Conservation (phyloP, 768 basidiomycete genomes). For the Auricularia cornea region DNA sequence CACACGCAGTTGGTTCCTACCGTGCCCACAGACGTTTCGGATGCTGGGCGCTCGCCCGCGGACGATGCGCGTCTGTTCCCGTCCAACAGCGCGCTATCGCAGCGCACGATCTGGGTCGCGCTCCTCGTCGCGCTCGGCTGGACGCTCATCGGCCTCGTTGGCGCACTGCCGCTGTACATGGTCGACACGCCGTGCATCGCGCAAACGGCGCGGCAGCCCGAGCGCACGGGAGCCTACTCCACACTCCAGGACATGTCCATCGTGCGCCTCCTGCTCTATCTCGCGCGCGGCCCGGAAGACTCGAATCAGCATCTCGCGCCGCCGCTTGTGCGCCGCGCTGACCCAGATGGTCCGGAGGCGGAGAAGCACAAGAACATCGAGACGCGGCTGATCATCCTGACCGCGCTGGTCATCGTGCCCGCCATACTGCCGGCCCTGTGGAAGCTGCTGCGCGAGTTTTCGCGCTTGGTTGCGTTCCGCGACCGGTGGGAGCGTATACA, state of each 20-base stretch:
- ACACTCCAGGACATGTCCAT: slow-evolving; percentile 69
- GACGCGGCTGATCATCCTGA: slow-evolving; percentile 55
- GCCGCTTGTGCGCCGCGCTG: slow-evolving; percentile 14
- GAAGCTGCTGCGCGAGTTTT: slow-evolving; percentile 59
- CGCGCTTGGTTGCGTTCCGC: slow-evolving; percentile 44
- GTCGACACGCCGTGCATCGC: slow-evolving; percentile 62
- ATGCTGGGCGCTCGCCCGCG: slow-evolving; percentile 41
- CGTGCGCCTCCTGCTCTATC: slow-evolving; percentile 57
- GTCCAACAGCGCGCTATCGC: slow-evolving; percentile 65
- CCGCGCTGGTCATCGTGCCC: slow-evolving; percentile 52
- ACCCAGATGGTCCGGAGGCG: slow-evolving; percentile 24
- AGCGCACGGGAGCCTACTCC: slow-evolving; percentile 53
- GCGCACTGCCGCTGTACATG: slow-evolving; percentile 64
- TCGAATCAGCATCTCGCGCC: slow-evolving; percentile 11
- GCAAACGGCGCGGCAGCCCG: slow-evolving; percentile 33
- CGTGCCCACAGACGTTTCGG: slow-evolving; percentile 47
- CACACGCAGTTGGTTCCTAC: slow-evolving; percentile 56
- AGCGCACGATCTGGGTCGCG: slow-evolving; percentile 60
- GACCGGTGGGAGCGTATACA: slow-evolving; percentile 52
- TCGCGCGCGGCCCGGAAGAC: slow-evolving; percentile 32
- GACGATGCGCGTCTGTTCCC: slow-evolving; percentile 54
- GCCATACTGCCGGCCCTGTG: slow-evolving; percentile 57
- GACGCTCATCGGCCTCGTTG: slow-evolving; percentile 61
- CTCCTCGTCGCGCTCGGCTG: slow-evolving; percentile 57
- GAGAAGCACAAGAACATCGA: slow-evolving; percentile 37